These are phyloP conservation scores for Ocimum tenuiflorum DNA, from an alignment of 257 asterid genomes.

Conservation along the genomic window DNA sequence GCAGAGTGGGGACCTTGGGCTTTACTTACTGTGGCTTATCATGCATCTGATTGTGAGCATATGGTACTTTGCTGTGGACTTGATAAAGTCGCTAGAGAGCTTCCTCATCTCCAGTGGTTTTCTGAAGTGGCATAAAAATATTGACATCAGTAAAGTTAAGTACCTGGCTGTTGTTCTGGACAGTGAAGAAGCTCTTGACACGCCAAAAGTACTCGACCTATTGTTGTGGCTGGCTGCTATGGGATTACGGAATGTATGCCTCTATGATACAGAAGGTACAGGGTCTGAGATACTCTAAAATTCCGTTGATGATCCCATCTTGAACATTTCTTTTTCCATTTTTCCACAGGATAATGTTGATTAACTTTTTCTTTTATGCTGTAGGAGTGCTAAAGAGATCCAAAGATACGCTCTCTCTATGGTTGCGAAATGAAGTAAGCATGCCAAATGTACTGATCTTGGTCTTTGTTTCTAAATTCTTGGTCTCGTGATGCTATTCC, in stretches of 20 bases:
- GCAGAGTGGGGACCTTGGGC: constrained; percentile 49
- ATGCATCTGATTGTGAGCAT: constrained; percentile 60
- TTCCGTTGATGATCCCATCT: background rate
- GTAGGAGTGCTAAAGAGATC: constrained; percentile 76
- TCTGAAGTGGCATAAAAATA: constrained; percentile 38
- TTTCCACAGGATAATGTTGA: constrained; percentile 1
- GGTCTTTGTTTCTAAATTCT: constrained; percentile 5
- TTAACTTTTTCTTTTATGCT: constrained; percentile 14
- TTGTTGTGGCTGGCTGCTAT: constrained; percentile 61
- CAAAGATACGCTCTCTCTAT: constrained; percentile 48
- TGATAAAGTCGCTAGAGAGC: constrained; percentile 52
- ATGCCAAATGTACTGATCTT: constrained; percentile 38
- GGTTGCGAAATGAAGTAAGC: constrained; percentile 36
- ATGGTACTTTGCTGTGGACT: constrained; percentile 49
- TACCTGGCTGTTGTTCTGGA: constrained; percentile 87
- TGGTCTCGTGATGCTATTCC: background rate
- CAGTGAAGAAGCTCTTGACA: constrained; percentile 72
- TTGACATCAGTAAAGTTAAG: constrained; percentile 59
- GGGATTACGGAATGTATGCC: constrained; percentile 65
- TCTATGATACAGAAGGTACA: constrained; percentile 81
- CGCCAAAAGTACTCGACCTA: constrained; percentile 57
- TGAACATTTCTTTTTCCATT: constrained; percentile 2
- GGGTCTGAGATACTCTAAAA: constrained; percentile 7
- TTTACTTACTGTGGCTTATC: constrained; percentile 48
- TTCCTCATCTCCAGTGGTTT: constrained; percentile 60